Base-by-base conservation (phyloP, 108 stramenopile species). In the Nannochloropsis gaditana region DNA sequence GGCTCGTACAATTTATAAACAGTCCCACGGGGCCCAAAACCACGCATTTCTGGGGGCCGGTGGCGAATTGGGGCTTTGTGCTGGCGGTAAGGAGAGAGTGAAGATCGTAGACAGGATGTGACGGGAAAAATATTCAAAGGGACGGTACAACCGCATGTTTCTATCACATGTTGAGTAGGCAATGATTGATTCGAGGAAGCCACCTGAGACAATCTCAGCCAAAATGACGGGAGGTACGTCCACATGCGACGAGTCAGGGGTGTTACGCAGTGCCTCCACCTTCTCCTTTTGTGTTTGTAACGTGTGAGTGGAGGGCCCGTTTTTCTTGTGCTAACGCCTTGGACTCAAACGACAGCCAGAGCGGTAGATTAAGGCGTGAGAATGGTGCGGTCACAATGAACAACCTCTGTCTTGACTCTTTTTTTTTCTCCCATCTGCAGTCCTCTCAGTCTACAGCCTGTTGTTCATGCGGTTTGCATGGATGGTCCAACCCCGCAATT, bases 1-100 rank as follows among this genome's bases (percentile, higher is more conserved):
- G 47, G 15, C 47, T 50, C 15, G 0, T 50, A 15, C 47, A 50
- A 15, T 82, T 82, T 43, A 43, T 82, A 41, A 42, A 43, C 11
- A 82, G 82, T 43, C 82, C 82, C 11, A 82, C 83, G 9, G 84
- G 84, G 19, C 84, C 84, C 31, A 85, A 80, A 79, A 85, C 84
- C 11, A 81, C 81, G 9, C 84, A 85, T 85, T 85, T 85, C 2
- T 85, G 84, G 84, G 84, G 84, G 83, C 88, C 88, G 8, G 88
- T 90, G 43, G 87, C 87, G 5, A 90, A 90, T 84, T 90, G 89
- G 89, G 89, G 89, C 44, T 83, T 90, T 73, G 86, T 87, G 15
- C 82, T 73, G 19, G 89, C 89, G 15, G 89, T 86, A 21, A 15
- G 82, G 19, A 41, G 21, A 11, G 1, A 44, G 1, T 1, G 17